These are phyloP conservation scores for Phyllosticta citribraziliensis DNA, from an alignment of 2,329 filamentous ascomycete genomes.

Conservation along the genomic window DNA sequence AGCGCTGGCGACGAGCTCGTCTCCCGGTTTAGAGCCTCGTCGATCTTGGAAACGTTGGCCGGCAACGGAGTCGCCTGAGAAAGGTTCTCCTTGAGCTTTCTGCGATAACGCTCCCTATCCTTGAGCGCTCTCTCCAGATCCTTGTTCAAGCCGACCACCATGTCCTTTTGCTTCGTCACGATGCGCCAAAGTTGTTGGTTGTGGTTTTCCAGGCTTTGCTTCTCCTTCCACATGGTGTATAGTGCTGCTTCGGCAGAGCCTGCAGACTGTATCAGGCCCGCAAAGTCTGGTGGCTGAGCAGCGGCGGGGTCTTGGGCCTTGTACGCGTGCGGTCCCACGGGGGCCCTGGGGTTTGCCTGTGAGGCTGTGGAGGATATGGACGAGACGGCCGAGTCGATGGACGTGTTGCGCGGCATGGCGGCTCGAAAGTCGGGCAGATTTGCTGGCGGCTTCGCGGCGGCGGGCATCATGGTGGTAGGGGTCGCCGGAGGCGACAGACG, in stretches of 20 bases:
- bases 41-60: constrained; percentile 20
- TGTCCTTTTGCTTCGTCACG: constrained; percentile 89
- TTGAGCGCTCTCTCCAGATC: constrained; percentile 84
- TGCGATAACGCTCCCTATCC: constrained; percentile 89
- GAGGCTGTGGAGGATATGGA: constrained; percentile 43
- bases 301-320: constrained; percentile 38
- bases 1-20: constrained; percentile 27
- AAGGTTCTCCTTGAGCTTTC: constrained; percentile 71
- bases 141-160: constrained; percentile 90
- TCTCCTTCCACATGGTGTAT: constrained; percentile 80
- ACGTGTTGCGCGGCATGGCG: constrained; percentile 60
- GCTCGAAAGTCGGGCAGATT: constrained; percentile 22
- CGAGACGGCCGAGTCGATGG: constrained; percentile 89
- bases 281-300: constrained; percentile 55
- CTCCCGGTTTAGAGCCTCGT: constrained; percentile 24
- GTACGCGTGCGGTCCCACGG: not conserved
- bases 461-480: constrained; percentile 26
- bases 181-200: constrained; percentile 91
- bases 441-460: constrained; percentile 21
- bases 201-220: constrained; percentile 77
- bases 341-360: constrained; percentile 43
- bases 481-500: constrained; percentile 24
- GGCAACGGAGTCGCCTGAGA: constrained; percentile 34
- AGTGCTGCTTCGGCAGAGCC: constrained; percentile 86
- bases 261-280: constrained; percentile 67